Conservation (phyloP, 2,329 filamentous ascomycete species). For the Xylaria sp. region DNA sequence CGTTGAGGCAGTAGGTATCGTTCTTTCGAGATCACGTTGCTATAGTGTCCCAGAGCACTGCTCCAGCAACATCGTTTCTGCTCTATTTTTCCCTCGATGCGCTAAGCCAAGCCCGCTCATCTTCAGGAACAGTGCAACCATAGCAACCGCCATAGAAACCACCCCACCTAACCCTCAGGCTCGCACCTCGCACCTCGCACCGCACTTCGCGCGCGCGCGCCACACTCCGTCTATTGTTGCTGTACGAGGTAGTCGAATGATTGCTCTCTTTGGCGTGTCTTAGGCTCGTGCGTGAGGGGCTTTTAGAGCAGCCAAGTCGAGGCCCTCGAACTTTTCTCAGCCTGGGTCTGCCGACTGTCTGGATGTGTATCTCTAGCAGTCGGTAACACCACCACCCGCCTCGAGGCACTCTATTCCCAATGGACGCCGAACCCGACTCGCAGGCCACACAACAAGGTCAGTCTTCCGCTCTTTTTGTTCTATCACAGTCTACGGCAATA, state of each 20-base stretch:
- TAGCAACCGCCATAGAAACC: slow-evolving; percentile 6
- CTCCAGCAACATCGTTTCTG: background rate
- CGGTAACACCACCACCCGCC: slow-evolving; percentile 29
- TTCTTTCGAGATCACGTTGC: background rate
- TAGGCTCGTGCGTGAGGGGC: slow-evolving; percentile 10
- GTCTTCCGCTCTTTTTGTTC: slow-evolving; percentile 3
- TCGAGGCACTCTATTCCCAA: slow-evolving; percentile 32
- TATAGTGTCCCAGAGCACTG: background rate
- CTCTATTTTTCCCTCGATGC: too few relatives aligned
- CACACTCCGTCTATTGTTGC: background rate
- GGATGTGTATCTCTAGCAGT: slow-evolving; percentile 35
- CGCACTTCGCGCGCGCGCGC: background rate
- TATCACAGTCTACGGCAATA: background rate
- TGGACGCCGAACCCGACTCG: slow-evolving; percentile 40
- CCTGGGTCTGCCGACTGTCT: slow-evolving; percentile 34
- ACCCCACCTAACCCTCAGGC: slow-evolving; percentile 4
- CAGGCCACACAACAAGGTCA: slow-evolving; percentile 44
- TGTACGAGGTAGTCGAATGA: slow-evolving; percentile 10
- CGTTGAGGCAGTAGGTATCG: background rate
- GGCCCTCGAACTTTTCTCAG: slow-evolving; percentile 16
- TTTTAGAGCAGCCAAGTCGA: background rate
- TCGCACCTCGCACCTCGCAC: too few relatives aligned
- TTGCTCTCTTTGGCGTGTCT: slow-evolving; percentile 3
- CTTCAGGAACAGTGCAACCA: slow-evolving; percentile 20
- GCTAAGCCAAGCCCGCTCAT: too few relatives aligned